Percentiles rank a stretch among this genome's conserved stretches.
Evolutionary conservation across 257 asterid genomes (phyloP).

Genomic region (Galeopsis tetrahit): DNA sequence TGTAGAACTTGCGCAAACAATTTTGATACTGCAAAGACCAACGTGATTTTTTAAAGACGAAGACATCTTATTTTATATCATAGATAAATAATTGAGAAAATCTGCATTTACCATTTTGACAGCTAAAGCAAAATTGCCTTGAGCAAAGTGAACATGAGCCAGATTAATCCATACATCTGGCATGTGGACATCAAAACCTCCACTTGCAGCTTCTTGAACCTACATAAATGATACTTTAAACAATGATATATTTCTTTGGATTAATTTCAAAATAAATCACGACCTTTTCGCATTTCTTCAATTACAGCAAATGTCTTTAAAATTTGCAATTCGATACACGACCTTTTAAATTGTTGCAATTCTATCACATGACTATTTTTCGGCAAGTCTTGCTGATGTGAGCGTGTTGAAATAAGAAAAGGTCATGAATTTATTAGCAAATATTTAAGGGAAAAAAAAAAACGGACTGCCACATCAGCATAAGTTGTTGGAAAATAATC

Average conservation of each 20-base stretch:
- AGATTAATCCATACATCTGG: conserved; percentile 99
- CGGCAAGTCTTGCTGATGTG: too few relatives aligned
- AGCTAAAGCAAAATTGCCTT: conserved; percentile 91
- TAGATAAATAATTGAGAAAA: conserved; percentile 41
- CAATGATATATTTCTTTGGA: background rate
- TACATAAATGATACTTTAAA: conserved; percentile 33
- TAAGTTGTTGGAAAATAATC: too few relatives aligned
- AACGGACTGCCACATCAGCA: too few relatives aligned
- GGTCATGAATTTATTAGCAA: too few relatives aligned
- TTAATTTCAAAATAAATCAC: too few relatives aligned
- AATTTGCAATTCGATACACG: too few relatives aligned
- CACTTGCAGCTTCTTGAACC: conserved; percentile 99
- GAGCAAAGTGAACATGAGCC: conserved; percentile 99
- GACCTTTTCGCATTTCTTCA: too few relatives aligned
- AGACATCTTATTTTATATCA: conserved; percentile 44
- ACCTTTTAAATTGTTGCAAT: too few relatives aligned
- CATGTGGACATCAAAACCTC: conserved; percentile 82
- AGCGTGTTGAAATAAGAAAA: too few relatives aligned
- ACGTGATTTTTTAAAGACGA: conserved; percentile 31
- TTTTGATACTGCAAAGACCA: conserved; percentile 80
- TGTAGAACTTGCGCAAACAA: conserved; percentile 86
- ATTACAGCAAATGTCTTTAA: too few relatives aligned
- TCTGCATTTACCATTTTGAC: conserved; percentile 84
- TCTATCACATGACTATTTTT: too few relatives aligned
- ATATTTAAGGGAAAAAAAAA: too few relatives aligned